Evolutionary conservation across 441 rosid species (phyloP).

Genomic region (Adansonia rubrostipa): DNA sequence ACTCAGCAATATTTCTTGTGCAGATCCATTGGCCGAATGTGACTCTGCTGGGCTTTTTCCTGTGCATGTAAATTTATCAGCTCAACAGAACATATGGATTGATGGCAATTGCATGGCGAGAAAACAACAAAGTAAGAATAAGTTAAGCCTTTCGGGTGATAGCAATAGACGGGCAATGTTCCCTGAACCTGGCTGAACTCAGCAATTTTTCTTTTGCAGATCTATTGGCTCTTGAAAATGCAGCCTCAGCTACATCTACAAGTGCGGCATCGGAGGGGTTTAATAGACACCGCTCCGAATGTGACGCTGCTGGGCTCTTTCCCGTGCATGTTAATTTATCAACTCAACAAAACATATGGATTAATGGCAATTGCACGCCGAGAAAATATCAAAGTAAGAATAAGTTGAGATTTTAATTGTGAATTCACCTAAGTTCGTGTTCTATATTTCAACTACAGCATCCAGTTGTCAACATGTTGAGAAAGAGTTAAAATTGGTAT

Average conservation of each 20-base stretch:
- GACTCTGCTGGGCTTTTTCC: slow-evolving; percentile 32
- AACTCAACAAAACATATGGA: slow-evolving; percentile 9
- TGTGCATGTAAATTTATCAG: slow-evolving; percentile 5
- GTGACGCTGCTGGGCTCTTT: slow-evolving; percentile 33
- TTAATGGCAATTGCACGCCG: slow-evolving; percentile 16
- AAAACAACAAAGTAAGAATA: slow-evolving; percentile 37
- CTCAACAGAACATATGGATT: slow-evolving; percentile 12
- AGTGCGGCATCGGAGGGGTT: slow-evolving; percentile 10
- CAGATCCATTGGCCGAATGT: slow-evolving; percentile 49
- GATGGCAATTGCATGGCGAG: slow-evolving; percentile 19
- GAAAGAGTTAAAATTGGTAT: slow-evolving; percentile 9
- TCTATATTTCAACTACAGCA: background rate
- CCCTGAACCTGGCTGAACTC: slow-evolving; percentile 25
- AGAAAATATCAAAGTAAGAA: slow-evolving; percentile 38
- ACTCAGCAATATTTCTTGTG: slow-evolving; percentile 42
- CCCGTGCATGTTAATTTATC: slow-evolving; percentile 8
- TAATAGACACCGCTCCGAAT: background rate
- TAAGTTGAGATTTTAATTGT: background rate
- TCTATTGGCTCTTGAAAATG: slow-evolving; percentile 65
- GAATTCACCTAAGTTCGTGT: slow-evolving; percentile 1
- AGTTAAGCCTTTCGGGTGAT: background rate
- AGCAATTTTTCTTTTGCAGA: slow-evolving; percentile 46
- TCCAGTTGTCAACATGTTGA: background rate
- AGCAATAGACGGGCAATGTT: slow-evolving; percentile 27
- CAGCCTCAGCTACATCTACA: slow-evolving; percentile 37